A percentile compares a stretch with the other conserved stretches of the same genome.
Conservation (phyloP, 345 rosid species). For the Erucastrum elatum region DNA sequence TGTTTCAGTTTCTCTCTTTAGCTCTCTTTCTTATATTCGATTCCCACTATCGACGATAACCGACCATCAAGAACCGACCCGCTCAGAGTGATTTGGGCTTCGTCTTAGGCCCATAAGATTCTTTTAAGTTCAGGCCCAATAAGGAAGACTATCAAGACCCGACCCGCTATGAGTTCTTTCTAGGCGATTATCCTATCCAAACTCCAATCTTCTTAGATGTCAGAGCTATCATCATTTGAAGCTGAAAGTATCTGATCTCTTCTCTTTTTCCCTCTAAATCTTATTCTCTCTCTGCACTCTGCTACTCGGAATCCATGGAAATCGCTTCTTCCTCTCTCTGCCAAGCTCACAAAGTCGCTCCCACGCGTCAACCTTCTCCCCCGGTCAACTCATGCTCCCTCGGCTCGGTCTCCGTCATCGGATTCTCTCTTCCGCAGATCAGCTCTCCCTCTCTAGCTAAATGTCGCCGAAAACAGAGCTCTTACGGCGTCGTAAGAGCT, state of each 20-base stretch:
- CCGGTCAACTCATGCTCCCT: constrained; percentile 41
- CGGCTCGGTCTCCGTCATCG: constrained; percentile 58
- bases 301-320: constrained; percentile 19
- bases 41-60: constrained; percentile 6
- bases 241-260: constrained; percentile 10
- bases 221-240: constrained; percentile 34
- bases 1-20: background rate
- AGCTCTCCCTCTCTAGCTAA: constrained; percentile 44
- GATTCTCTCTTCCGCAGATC: constrained; percentile 48
- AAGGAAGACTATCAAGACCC: background rate
- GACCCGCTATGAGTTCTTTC: background rate
- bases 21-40: background rate
- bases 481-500: constrained; percentile 48
- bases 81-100: background rate
- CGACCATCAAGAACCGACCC: constrained; percentile 7
- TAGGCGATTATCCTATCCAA: constrained; percentile 38
- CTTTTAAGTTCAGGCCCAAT: background rate
- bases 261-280: constrained; percentile 8
- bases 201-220: constrained; percentile 2
- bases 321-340: constrained; percentile 28
- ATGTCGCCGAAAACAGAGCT: constrained; percentile 34
- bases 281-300: background rate
- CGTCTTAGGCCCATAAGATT: background rate
- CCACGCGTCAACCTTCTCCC: constrained; percentile 29
- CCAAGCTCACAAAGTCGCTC: constrained; percentile 24